Conservation (phyloP, 1,284 basidiomycete species). For the Marasmius sp. region DNA sequence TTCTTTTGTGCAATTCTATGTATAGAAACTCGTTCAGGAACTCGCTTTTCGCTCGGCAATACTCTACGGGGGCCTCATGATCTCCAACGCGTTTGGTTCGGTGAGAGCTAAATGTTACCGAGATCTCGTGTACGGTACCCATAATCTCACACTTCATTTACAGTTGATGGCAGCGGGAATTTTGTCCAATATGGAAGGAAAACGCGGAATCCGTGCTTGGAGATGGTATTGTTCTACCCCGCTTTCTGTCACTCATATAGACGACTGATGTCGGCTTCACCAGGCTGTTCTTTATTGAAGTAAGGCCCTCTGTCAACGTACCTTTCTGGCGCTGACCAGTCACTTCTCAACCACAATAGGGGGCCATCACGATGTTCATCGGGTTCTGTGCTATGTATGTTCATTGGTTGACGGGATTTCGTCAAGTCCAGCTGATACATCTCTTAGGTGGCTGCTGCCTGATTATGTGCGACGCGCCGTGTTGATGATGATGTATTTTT, state of each 20-base stretch:
- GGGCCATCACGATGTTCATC: slow-evolving; percentile 53
- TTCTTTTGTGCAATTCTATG: background rate
- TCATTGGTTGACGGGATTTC: background rate
- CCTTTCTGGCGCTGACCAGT: background rate
- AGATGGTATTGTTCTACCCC: slow-evolving; percentile 45
- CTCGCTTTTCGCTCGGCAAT: slow-evolving; percentile 69
- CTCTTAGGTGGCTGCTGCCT: slow-evolving; percentile 50
- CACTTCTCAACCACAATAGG: slow-evolving; percentile 31
- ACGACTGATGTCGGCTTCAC: background rate
- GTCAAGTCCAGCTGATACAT: background rate
- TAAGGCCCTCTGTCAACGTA: slow-evolving; percentile 20
- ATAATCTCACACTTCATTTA: background rate
- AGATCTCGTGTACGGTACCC: background rate
- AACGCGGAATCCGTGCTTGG: slow-evolving; percentile 69
- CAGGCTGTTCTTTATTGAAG: slow-evolving; percentile 66
- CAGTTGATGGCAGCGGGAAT: slow-evolving; percentile 72
- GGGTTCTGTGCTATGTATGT: slow-evolving; percentile 57
- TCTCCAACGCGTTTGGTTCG: slow-evolving; percentile 76
- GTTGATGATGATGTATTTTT: background rate
- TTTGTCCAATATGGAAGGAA: slow-evolving; percentile 67
- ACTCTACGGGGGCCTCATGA: slow-evolving; percentile 66
- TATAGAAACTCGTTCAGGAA: slow-evolving; percentile 38
- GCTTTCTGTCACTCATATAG: background rate
- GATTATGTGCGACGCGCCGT: slow-evolving; percentile 43
- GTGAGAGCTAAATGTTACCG: slow-evolving; percentile 34